Conservation (phyloP, 2,329 filamentous ascomycete genomes). For the Fusarium ambrosium region DNA sequence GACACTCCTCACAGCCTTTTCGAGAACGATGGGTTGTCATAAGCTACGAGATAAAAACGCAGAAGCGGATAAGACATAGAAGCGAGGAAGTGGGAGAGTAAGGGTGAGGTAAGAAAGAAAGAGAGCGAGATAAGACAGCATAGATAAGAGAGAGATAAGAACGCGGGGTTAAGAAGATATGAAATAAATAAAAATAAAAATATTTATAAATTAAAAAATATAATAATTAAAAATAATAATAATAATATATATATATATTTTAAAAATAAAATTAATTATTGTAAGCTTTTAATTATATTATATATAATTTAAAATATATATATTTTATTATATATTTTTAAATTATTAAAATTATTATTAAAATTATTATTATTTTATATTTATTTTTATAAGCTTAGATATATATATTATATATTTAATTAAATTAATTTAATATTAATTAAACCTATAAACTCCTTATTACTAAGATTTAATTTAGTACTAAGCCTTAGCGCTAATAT, state of each 20-base stretch:
- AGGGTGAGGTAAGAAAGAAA: background rate
- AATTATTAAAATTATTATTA: too few relatives aligned
- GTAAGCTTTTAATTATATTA: too few relatives aligned
- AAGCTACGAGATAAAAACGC: background rate
- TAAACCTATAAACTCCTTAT: background rate
- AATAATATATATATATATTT: background rate
- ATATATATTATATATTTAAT: background rate
- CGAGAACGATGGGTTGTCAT: conserved; percentile 46
- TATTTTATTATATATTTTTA: too few relatives aligned
- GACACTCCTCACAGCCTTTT: conserved; percentile 48
- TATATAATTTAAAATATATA: too few relatives aligned
- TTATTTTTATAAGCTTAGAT: too few relatives aligned
- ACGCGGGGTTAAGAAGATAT: background rate
- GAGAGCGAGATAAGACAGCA: background rate
- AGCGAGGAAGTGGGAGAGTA: background rate
- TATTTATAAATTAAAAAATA: too few relatives aligned
- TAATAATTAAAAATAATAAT: too few relatives aligned
- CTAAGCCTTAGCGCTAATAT: background rate
- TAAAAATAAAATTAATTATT: background rate
- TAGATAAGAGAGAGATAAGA: background rate
- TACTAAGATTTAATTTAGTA: background rate
- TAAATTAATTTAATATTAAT: background rate
- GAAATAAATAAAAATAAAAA: background rate
- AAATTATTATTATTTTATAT: too few relatives aligned
- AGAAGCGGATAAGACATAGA: background rate